Evolutionary conservation across 805 yeast genomes (phyloP).

Genomic region (Middelhovenomyces tepae): DNA sequence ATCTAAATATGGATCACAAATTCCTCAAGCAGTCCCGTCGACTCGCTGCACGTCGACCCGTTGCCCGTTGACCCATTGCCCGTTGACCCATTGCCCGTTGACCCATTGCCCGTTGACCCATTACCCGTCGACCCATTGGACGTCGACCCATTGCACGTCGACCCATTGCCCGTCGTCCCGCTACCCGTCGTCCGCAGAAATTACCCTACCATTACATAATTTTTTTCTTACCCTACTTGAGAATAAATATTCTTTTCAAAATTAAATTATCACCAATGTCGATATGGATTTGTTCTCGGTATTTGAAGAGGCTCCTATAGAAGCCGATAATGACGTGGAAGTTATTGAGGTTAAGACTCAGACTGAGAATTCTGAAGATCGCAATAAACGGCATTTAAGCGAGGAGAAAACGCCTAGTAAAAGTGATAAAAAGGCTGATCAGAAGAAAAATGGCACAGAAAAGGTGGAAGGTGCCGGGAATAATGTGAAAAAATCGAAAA

Average conservation of each 20-base stretch:
- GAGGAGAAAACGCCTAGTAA: slow-evolving; percentile 2
- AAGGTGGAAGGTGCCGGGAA: neutral
- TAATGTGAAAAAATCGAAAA: slow-evolving; percentile 3
- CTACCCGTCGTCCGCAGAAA: neutral
- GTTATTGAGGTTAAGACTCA: slow-evolving; percentile 7
- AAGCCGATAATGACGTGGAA: slow-evolving; percentile 12
- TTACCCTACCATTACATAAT: neutral
- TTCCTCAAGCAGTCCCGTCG: too few species aligned
- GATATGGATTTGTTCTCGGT: slow-evolving; percentile 25
- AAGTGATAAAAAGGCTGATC: slow-evolving; percentile 1
- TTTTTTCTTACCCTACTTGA: slow-evolving; percentile 1
- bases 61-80: too few species aligned
- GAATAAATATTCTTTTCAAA: neutral
- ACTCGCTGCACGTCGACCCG: too few species aligned
- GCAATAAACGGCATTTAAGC: slow-evolving; percentile 1
- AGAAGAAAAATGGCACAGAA: slow-evolving; percentile 1
- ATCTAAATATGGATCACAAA: too few species aligned
- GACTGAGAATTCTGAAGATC: slow-evolving; percentile 5
- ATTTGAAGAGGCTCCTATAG: slow-evolving; percentile 23
- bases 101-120: too few species aligned
- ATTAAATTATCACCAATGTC: too few species aligned
- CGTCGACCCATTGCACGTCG: neutral
- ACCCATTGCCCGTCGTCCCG: slow-evolving; percentile 6
- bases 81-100: too few species aligned
- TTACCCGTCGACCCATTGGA: slow-evolving; percentile 4